Conservation (phyloP, 495 filamentous ascomycete genomes). For the Penicillium manginii region DNA sequence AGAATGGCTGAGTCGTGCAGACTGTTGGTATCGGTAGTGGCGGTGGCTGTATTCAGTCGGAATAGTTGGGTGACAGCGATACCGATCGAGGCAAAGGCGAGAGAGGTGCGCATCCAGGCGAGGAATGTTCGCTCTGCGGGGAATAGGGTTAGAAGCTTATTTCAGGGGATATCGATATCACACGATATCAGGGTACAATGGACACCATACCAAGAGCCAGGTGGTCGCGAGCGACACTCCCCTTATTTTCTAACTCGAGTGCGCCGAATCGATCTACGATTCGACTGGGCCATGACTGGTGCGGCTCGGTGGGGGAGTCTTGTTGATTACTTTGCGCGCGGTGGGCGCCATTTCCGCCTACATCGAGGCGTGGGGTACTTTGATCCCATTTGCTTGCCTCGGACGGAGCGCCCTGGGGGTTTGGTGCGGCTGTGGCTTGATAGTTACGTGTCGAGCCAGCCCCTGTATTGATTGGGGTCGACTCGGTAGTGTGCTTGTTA, state of each 20-base stretch:
- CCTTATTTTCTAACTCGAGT: constrained; percentile 95
- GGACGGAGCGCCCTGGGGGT: neutral
- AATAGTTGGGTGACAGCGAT: constrained; percentile 97
- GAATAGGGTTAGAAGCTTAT: constrained; percentile 14
- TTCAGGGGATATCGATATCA: constrained; percentile 15
- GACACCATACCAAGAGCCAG: constrained; percentile 77
- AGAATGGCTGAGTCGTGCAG: constrained; percentile 24
- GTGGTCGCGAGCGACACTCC: constrained; percentile 93
- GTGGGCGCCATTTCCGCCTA: neutral
- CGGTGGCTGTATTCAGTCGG: constrained; percentile 73
- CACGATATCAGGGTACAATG: neutral
- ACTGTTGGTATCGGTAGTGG: constrained; percentile 7
- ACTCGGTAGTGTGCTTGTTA: constrained; percentile 30
- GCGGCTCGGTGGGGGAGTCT: constrained; percentile 21
- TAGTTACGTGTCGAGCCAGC: constrained; percentile 36
- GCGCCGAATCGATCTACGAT: constrained; percentile 72
- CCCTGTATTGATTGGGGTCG: constrained; percentile 37
- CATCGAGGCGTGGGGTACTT: neutral
- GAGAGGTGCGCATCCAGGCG: constrained; percentile 93
- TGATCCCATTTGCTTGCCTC: neutral
- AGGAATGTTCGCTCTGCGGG: constrained; percentile 88
- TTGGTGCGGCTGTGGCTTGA: constrained; percentile 37
- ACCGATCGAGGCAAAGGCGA: constrained; percentile 95
- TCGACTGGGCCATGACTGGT: constrained; percentile 53
- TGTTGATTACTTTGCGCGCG: constrained; percentile 12